Evolutionary conservation across 768 basidiomycete genomes (phyloP).

Genomic region (Suillus alpinus): DNA sequence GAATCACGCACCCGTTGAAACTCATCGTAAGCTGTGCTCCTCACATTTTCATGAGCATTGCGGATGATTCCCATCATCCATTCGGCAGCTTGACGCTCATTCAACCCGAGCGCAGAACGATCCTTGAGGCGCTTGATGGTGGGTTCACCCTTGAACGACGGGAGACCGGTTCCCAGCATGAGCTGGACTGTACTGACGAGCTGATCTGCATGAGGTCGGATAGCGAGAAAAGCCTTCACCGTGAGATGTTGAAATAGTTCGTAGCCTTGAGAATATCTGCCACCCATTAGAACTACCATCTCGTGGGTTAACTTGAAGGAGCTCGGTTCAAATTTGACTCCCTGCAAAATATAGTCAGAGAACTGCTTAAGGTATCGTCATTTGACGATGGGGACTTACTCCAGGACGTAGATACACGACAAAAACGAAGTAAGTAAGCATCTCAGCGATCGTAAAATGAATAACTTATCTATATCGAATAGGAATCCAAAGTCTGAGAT

Average conservation of each 20-base stretch:
- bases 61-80: slow-evolving; percentile 87
- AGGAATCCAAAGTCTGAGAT: slow-evolving; percentile 88
- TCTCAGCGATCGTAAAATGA: slow-evolving; percentile 6
- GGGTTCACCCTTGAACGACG: slow-evolving; percentile 94
- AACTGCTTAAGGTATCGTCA: not conserved
- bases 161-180: slow-evolving; percentile 93
- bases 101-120: slow-evolving; percentile 78
- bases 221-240: slow-evolving; percentile 94
- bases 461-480: slow-evolving; percentile 96
- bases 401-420: slow-evolving; percentile 50
- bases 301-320: slow-evolving; percentile 99
- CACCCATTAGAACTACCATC: slow-evolving; percentile 98
- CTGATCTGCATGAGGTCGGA: slow-evolving; percentile 89
- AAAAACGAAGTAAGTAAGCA: slow-evolving; percentile 25
- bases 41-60: slow-evolving; percentile 93
- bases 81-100: slow-evolving; percentile 89
- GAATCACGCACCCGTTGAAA: slow-evolving; percentile 74
- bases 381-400: slow-evolving; percentile 35
- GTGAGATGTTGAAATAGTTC: slow-evolving; percentile 91
- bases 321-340: slow-evolving; percentile 97
- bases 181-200: slow-evolving; percentile 84
- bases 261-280: slow-evolving; percentile 90
- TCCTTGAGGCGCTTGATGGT: slow-evolving; percentile 88
- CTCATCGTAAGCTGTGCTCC: slow-evolving; percentile 93
- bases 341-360: slow-evolving; percentile 43